phyloP scores from a whole-genome alignment of 306 rosid species.

The Fragaria ananassa region DNA sequence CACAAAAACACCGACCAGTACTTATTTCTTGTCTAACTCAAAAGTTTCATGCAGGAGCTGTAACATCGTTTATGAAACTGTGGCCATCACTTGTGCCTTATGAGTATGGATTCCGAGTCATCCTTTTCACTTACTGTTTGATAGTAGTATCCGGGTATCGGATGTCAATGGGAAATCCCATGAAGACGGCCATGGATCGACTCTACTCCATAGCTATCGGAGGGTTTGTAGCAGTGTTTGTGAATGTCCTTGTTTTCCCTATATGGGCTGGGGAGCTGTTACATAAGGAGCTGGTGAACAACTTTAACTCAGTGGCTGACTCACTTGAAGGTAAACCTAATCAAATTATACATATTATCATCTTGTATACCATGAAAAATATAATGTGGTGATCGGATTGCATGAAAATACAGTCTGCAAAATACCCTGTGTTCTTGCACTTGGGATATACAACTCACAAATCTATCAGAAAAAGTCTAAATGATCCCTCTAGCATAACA shows the following conservation, averaged over 20 bases:
- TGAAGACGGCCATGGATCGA: slow-evolving; percentile 47
- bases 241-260: slow-evolving; percentile 55
- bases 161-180: slow-evolving; percentile 54
- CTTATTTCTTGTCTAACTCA: neutral
- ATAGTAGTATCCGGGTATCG: slow-evolving; percentile 64
- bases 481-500: neutral
- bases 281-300: slow-evolving; percentile 46
- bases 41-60: slow-evolving; percentile 33
- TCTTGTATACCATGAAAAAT: neutral
- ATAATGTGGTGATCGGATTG: neutral
- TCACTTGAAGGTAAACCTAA: slow-evolving; percentile 56
- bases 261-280: slow-evolving; percentile 79
- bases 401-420: neutral
- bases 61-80: slow-evolving; percentile 60
- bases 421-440: neutral
- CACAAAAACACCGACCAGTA: too few species aligned
- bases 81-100: slow-evolving; percentile 59
- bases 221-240: slow-evolving; percentile 57
- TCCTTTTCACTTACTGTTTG: slow-evolving; percentile 55
- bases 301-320: slow-evolving; percentile 57
- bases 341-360: neutral
- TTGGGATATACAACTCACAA: neutral
- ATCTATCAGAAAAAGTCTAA: neutral
- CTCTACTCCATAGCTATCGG: slow-evolving; percentile 69
- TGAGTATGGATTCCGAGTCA: slow-evolving; percentile 63